Base-by-base conservation (phyloP, 768 basidiomycete genomes). In the Galerina marginata region DNA sequence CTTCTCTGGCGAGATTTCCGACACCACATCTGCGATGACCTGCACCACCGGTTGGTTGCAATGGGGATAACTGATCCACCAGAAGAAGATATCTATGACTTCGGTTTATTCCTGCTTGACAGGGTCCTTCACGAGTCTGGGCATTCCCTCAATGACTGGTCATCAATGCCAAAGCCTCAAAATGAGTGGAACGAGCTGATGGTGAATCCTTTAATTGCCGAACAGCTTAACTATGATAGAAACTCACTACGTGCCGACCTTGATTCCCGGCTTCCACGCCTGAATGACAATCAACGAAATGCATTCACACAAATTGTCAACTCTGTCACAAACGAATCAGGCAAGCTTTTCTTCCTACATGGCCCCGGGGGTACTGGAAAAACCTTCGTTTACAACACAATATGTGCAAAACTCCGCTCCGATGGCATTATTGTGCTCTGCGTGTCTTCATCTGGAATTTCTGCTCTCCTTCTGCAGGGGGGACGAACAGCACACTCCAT, bases 391-490 rank as follows among this genome's bases (percentile, higher is more conserved):
- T 72, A 72, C 54, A 77, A 73, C 6, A 65, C 75, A 10, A 61
- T 79, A 46, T 68, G 74, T 62, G 54, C 71, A 40, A 20, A 55
- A 10, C 42, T 80, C 3, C 62, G 68, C 25, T 59, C 59, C 10
- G 49, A 65, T 15, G 67, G 68, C 0, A 55, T 62, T 44, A 72
- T 81, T 68, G 72, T 77, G 0, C 67, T 83, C 3, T 81, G 77
- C 75, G 77, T 79, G 25, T 79, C 80, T 16, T 83, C 81, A 6
- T 80, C 80, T 54, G 80, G 80, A 0, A 77, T 83, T 59, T 79
- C 83, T 26, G 69, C 81, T 5, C 69, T 82, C 10, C 68, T 84
- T 0, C 67, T 51, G 11, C 50, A 15, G 3, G 50, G 50, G 23
- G 50, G 50, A 9, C 9, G 50, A 12, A 51, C 50, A 20, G 50